These are phyloP conservation scores for Peniophora sp. DNA, from an alignment of 1,284 basidiomycete species.

Conservation along the genomic window DNA sequence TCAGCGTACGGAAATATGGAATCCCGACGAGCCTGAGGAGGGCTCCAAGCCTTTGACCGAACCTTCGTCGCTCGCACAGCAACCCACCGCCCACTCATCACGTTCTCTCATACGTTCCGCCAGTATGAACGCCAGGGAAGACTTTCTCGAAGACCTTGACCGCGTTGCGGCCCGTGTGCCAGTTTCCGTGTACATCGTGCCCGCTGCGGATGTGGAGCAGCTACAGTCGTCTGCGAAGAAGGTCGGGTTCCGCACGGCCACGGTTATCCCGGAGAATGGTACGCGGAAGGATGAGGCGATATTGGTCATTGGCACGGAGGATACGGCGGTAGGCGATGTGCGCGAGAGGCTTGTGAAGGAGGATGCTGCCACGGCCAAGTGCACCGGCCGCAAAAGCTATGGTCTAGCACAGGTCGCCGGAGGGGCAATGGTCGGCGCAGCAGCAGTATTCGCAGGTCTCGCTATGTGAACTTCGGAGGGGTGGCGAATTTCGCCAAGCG, in stretches of 20 bases:
- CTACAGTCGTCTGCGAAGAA: constrained; percentile 31
- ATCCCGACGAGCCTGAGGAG: not conserved
- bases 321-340: constrained; percentile 22
- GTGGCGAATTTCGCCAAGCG: too few species aligned
- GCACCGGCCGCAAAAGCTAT: too few species aligned
- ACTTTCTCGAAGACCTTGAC: constrained; percentile 38
- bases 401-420: too few species aligned
- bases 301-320: constrained; percentile 43
- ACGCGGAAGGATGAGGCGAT: constrained; percentile 28
- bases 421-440: too few species aligned
- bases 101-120: constrained; percentile 34
- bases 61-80: not conserved
- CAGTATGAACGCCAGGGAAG: constrained; percentile 41
- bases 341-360: too few species aligned
- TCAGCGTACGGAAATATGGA: constrained; percentile 2
- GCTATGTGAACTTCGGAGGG: too few species aligned
- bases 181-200: constrained; percentile 40
- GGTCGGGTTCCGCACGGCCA: constrained; percentile 33
- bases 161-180: constrained; percentile 26
- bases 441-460: too few species aligned
- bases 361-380: too few species aligned
- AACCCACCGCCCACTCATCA: too few species aligned
- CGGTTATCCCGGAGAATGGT: constrained; percentile 19
- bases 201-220: constrained; percentile 30
- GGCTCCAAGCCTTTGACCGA: not conserved